Conservation (phyloP, 139 green algal genomes). For the Pleodorina starrii region DNA sequence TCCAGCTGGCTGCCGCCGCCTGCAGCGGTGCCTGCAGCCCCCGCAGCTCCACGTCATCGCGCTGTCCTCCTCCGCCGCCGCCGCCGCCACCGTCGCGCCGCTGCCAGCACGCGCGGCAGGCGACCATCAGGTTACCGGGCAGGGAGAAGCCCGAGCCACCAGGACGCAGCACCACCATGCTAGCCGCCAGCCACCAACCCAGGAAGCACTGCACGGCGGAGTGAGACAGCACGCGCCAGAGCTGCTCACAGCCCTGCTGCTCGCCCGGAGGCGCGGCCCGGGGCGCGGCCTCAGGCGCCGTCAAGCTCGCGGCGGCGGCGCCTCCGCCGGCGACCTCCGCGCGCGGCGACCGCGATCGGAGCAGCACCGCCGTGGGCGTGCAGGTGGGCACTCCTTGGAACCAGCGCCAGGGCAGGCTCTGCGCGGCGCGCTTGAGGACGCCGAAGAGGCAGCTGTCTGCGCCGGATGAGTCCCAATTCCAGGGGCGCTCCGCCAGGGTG, state of each 20-base stretch:
- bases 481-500: slow-evolving; percentile 1
- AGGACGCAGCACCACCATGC: background rate
- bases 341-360: background rate
- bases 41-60: background rate
- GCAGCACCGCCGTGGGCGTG: background rate
- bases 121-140: background rate
- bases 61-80: too few species aligned
- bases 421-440: background rate
- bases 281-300: too few species aligned
- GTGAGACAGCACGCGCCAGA: background rate
- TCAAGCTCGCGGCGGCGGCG: too few species aligned
- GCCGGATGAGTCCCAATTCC: background rate
- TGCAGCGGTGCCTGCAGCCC: slow-evolving; percentile 1
- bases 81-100: background rate
- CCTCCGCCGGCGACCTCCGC: too few species aligned
- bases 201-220: background rate
- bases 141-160: background rate
- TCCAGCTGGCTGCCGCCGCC: background rate
- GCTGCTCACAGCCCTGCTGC: background rate
- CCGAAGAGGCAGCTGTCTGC: slow-evolving; percentile 6
- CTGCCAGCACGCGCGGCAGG: background rate
- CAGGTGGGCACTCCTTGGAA: background rate
- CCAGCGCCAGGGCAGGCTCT: background rate
- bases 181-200: background rate
- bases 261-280: too few species aligned